Percentiles rank a stretch among this genome's conserved stretches.
These are phyloP conservation scores for Coniochaeta sp. DNA, from an alignment of 2,329 filamentous ascomycete genomes.

Conservation along the genomic window DNA sequence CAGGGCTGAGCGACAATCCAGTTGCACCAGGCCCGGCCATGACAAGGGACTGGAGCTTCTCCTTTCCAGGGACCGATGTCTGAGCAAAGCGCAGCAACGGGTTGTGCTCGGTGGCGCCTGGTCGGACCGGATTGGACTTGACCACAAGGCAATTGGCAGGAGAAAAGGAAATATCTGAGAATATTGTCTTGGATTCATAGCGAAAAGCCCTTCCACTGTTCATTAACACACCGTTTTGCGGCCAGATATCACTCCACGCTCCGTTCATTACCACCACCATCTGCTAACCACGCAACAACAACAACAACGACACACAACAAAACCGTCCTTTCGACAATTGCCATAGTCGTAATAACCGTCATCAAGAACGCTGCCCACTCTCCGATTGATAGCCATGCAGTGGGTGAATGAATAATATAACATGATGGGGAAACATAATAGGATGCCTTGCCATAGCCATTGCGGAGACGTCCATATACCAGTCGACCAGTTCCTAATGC, in stretches of 20 bases:
- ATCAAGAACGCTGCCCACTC: not conserved
- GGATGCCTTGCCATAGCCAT: not conserved
- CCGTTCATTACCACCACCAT: not conserved
- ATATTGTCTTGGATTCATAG: not conserved
- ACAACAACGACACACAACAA: not conserved
- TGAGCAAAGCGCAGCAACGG: not conserved
- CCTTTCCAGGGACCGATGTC: not conserved
- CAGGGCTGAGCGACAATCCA: not conserved
- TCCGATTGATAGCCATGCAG: not conserved
- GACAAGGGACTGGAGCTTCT: not conserved
- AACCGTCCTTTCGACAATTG: not conserved
- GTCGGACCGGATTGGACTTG: not conserved
- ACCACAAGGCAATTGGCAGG: not conserved
- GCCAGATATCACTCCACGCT: not conserved
- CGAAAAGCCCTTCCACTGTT: not conserved
- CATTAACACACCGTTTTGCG: not conserved
- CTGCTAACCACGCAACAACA: not conserved
- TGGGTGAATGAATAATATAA: not conserved
- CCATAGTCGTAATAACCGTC: not conserved
- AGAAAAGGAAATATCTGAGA: conserved; percentile 14
- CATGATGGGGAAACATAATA: not conserved
- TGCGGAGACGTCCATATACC: not conserved
- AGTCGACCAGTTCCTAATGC: conserved; percentile 1
- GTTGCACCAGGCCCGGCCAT: not conserved
- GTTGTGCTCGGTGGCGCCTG: not conserved